Evolutionary conservation across 208 protist species (phyloP), one percentile per base, ranked within the genome.

Genomic region (Herpetomonas samuelpessoai): DNA sequence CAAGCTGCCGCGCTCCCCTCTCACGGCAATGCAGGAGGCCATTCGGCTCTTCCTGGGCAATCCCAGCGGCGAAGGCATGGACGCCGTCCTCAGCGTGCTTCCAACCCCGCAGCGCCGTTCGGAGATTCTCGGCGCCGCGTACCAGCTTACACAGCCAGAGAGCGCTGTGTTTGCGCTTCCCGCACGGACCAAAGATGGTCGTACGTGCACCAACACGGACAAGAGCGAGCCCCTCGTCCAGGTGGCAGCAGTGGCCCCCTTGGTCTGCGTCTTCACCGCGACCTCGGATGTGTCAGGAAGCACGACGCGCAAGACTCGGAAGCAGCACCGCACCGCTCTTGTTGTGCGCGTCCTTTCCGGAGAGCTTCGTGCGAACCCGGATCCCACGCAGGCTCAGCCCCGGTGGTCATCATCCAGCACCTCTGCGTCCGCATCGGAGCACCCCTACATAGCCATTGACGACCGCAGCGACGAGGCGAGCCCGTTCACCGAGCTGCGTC

Each of bases 391-490:
- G n/a, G n/a, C n/a, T n/a, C n/a, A n/a, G n/a, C n/a, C n/a, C n/a
- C n/a, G n/a, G n/a, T n/a, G n/a, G n/a, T n/a, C n/a, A n/a, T n/a
- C n/a, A n/a, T n/a, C n/a, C n/a, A n/a, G n/a, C n/a, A n/a, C n/a
- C 6, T 45, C 55, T 1, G 30, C 21, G 26, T 18, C 35, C 4
- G 14, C 14, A 47, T 4, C 10, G 30, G 14, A 59, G 25, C 24
- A 21, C 18, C 65, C 67, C 16, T n/a, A 90, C 0, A 64, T 83
- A 12, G 86, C 75, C 16, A 65, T 89, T 38, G 82, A 89, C 58
- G 82, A 93, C 53, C 77, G 79, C 59, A 75, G 76, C 26, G 86
- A 80, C 57, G 82, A 90, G 44, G 74, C 67, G 25, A 80, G 87
- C 48, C 82, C 82, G 3, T 88, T 77, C 58, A 78, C 86, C 44